phyloP scores from a whole-genome alignment of 495 filamentous ascomycete species.

The Xylaria curta region DNA sequence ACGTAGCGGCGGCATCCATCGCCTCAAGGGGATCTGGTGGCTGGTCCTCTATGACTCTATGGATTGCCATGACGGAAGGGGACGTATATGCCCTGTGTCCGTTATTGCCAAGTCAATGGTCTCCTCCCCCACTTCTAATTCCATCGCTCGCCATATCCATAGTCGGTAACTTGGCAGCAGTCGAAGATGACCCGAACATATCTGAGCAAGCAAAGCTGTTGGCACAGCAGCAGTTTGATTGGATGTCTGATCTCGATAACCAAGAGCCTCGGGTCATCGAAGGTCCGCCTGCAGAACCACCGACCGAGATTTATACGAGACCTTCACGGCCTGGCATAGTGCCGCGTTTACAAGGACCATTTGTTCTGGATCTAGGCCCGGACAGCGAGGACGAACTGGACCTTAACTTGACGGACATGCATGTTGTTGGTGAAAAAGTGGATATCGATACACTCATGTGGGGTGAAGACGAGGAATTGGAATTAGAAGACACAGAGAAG shows the following conservation, averaged over 20 bases:
- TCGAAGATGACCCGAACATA: constrained; percentile 62
- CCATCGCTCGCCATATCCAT: constrained; percentile 79
- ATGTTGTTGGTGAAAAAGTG: constrained; percentile 59
- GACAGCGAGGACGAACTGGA: constrained; percentile 73
- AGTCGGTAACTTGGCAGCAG: constrained; percentile 66
- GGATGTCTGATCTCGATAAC: constrained; percentile 81
- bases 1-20: constrained; percentile 85
- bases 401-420: constrained; percentile 61
- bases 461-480: constrained; percentile 64
- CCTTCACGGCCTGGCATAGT: constrained; percentile 73
- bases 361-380: constrained; percentile 69
- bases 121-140: constrained; percentile 74
- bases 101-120: constrained; percentile 80
- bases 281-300: constrained; percentile 44
- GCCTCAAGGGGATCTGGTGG: constrained; percentile 76
- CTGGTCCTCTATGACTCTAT: constrained; percentile 91
- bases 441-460: constrained; percentile 65
- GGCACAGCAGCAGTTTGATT: constrained; percentile 73
- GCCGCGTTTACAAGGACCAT: constrained; percentile 85
- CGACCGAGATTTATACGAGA: constrained; percentile 68
- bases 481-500: constrained; percentile 60
- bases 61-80: constrained; percentile 86
- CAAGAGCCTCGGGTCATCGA: constrained; percentile 69
- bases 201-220: constrained; percentile 65
- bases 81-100: constrained; percentile 93